Conservation (phyloP, 129 eudicot species). For the Artemisia tridentata region DNA sequence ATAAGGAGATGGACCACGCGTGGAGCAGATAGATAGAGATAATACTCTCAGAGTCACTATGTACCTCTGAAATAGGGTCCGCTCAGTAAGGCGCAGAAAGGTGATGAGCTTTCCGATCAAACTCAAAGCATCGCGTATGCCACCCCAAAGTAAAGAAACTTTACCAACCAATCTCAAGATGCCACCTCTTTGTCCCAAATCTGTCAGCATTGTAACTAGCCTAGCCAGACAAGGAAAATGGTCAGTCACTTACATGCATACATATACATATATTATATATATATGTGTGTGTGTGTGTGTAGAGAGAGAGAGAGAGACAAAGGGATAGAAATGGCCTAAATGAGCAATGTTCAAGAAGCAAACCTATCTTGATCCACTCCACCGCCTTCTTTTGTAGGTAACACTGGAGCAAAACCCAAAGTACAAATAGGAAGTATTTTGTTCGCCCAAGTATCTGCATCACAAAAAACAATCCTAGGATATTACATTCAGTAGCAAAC, state of each 20-base stretch:
- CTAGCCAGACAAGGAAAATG: conserved; percentile 41
- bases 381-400: conserved; percentile 81
- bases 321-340: background rate
- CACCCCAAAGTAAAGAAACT: conserved; percentile 94
- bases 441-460: too few species aligned
- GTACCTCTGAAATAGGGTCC: conserved; percentile 82
- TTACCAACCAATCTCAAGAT: conserved; percentile 71
- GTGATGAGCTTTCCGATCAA: conserved; percentile 77
- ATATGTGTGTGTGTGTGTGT: too few species aligned
- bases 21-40: background rate
- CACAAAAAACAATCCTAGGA: too few species aligned
- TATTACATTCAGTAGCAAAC: too few species aligned
- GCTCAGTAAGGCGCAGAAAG: conserved; percentile 69
- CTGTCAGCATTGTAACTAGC: conserved; percentile 81
- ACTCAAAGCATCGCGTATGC: conserved; percentile 95
- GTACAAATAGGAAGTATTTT: too few species aligned
- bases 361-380: conserved; percentile 92
- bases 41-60: background rate
- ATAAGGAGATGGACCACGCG: background rate
- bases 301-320: too few species aligned
- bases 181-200: conserved; percentile 91
- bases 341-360: conserved; percentile 8
- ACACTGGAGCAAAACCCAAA: conserved; percentile 81
- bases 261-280: too few species aligned
- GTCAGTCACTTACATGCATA: conserved; percentile 15